Conservation (phyloP, 257 asterid genomes). For the Przewalskia tangutica region DNA sequence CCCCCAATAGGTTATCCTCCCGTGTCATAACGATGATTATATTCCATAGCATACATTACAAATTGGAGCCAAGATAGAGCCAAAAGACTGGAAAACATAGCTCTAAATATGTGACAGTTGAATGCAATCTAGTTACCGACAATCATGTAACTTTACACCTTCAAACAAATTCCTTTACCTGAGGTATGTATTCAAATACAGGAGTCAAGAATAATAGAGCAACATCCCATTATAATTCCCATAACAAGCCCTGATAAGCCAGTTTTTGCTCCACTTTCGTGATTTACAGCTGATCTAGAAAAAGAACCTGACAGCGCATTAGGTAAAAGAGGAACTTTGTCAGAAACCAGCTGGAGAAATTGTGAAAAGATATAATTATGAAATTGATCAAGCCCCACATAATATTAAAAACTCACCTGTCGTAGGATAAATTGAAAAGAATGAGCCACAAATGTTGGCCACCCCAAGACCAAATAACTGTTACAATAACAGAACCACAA, state of each 20-base stretch:
- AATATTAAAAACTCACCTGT: conserved; percentile 51
- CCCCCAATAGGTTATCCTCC: neutral
- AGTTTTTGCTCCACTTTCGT: conserved; percentile 99
- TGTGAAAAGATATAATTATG: neutral
- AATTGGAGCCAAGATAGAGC: neutral
- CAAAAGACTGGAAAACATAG: neutral
- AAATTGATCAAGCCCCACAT: neutral
- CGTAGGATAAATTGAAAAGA: conserved; percentile 87
- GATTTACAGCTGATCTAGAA: conserved; percentile 98
- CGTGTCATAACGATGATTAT: neutral
- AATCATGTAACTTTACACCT: neutral
- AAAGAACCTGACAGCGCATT: conserved; percentile 63
- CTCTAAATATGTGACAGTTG: neutral
- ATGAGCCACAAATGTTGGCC: conserved; percentile 90
- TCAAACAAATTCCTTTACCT: conserved; percentile 34
- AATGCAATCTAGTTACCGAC: neutral
- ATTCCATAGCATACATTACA: neutral
- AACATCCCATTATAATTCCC: conserved; percentile 91
- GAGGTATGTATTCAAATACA: conserved; percentile 85
- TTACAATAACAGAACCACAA: conserved; percentile 5
- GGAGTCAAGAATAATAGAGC: conserved; percentile 94
- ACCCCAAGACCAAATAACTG: conserved; percentile 99
- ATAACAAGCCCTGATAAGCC: conserved; percentile 87
- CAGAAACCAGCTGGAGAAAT: conserved; percentile 17
- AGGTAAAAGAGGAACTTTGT: conserved; percentile 16